These are phyloP conservation scores for Dryadomyces quercus-mongolicae DNA, from an alignment of 2,329 filamentous ascomycete species.

Conservation along the genomic window DNA sequence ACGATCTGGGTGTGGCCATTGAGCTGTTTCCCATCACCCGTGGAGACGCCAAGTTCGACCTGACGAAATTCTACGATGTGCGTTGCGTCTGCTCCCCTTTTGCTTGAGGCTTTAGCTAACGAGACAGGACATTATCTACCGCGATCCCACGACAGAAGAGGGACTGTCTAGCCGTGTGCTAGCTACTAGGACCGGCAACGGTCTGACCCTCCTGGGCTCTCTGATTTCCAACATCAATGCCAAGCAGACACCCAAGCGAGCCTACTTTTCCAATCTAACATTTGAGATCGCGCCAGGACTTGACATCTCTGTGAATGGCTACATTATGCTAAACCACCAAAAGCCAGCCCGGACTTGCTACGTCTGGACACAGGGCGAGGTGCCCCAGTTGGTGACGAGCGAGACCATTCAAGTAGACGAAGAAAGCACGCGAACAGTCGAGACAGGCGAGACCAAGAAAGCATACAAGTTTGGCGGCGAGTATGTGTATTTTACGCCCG, in stretches of 20 bases:
- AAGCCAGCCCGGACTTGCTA: conserved; percentile 72
- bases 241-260: conserved; percentile 72
- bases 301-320: conserved; percentile 85
- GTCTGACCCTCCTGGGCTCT: conserved; percentile 54
- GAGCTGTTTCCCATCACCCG: conserved; percentile 85
- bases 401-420: conserved; percentile 66
- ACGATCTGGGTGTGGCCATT: conserved; percentile 83
- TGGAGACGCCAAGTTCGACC: conserved; percentile 59
- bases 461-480: conserved; percentile 95
- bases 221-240: conserved; percentile 91
- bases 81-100: background rate
- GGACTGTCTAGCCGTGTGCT: conserved; percentile 45
- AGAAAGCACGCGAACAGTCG: conserved; percentile 63
- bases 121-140: conserved; percentile 76
- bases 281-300: conserved; percentile 79
- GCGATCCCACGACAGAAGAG: conserved; percentile 59
- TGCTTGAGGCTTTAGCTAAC: background rate
- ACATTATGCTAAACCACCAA: conserved; percentile 78
- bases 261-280: conserved; percentile 76
- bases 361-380: conserved; percentile 79
- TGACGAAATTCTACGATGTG: conserved; percentile 85
- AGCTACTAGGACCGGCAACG: conserved; percentile 44
- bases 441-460: conserved; percentile 73
- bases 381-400: conserved; percentile 64
- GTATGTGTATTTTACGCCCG: conserved; percentile 71